Evolutionary conservation across 163 green algal genomes (phyloP).

Genomic region (Volvox carteri): DNA sequence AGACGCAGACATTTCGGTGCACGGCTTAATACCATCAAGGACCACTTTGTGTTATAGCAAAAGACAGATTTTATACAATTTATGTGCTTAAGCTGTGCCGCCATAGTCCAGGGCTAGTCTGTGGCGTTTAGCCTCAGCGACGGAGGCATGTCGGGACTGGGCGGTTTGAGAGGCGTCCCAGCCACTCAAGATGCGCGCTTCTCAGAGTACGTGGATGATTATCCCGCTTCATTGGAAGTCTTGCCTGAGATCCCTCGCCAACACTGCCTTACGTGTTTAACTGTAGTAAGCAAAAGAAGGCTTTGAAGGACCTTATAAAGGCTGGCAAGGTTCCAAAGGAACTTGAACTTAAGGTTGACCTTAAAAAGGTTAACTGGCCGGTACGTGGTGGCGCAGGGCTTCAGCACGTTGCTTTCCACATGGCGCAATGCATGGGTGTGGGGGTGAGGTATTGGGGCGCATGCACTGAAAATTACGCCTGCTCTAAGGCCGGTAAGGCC

Average conservation of each 20-base stretch:
- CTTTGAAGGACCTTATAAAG: conserved; percentile 74
- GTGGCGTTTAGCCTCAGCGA: not conserved
- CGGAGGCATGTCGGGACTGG: conserved; percentile 61
- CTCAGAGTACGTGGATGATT: conserved; percentile 70
- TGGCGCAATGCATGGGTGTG: not conserved
- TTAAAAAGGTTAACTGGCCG: conserved; percentile 87
- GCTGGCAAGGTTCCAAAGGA: conserved; percentile 65
- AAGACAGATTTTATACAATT: too few species aligned
- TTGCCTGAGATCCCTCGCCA: not conserved
- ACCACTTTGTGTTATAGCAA: too few species aligned
- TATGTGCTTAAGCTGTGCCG: not conserved
- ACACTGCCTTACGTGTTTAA: not conserved
- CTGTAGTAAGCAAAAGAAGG: conserved; percentile 86
- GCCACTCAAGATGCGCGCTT: conserved; percentile 84
- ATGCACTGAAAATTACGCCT: too few species aligned
- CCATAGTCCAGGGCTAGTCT: not conserved
- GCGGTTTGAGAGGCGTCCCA: conserved; percentile 79
- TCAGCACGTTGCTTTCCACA: not conserved
- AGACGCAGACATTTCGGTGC: too few species aligned
- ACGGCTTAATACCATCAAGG: too few species aligned
- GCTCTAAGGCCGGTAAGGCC: too few species aligned
- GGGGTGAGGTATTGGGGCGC: not conserved
- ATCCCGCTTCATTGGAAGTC: not conserved
- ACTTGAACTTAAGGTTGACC: conserved; percentile 83
- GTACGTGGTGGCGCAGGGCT: conserved; percentile 73